These are phyloP conservation scores for Diaporthe destruens DNA, from an alignment of 2,329 filamentous ascomycete species.

Conservation along the genomic window DNA sequence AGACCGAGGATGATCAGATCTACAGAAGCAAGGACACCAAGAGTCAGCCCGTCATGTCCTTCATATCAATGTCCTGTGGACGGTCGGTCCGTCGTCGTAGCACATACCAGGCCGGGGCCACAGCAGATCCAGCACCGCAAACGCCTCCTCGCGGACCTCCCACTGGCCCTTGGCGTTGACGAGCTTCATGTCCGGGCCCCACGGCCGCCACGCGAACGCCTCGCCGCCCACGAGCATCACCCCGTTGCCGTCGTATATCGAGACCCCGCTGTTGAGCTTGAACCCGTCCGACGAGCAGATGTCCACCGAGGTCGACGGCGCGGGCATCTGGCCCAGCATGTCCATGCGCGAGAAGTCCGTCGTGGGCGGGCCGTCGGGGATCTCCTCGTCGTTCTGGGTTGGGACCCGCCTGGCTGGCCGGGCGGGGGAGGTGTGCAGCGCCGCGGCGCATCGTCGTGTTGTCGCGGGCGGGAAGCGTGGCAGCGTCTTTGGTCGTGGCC, in stretches of 20 bases:
- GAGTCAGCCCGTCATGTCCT: conserved; percentile 7
- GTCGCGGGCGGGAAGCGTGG: neutral
- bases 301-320: conserved; percentile 86
- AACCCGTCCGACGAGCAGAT: conserved; percentile 88
- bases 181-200: conserved; percentile 67
- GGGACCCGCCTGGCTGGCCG: conserved; percentile 14
- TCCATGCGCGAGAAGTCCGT: conserved; percentile 82
- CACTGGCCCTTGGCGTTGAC: conserved; percentile 85
- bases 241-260: conserved; percentile 76
- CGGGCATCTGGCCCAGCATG: conserved; percentile 80
- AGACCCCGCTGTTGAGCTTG: conserved; percentile 83
- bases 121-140: conserved; percentile 81
- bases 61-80: conserved; percentile 47
- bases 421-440: conserved; percentile 36
- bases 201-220: conserved; percentile 90
- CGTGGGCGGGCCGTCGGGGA: conserved; percentile 52
- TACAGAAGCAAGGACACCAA: conserved; percentile 50
- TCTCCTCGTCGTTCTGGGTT: conserved; percentile 46
- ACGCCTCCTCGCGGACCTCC: conserved; percentile 77
- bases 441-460: conserved; percentile 22
- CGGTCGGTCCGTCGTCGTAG: conserved; percentile 38
- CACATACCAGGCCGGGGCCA: conserved; percentile 87
- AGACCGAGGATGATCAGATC: conserved; percentile 93
- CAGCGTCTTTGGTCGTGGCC: neutral
- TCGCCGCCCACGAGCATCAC: conserved; percentile 87